These are phyloP conservation scores for Herpetomonas tarakana DNA, from an alignment of 208 protist genomes.

Conservation along the genomic window DNA sequence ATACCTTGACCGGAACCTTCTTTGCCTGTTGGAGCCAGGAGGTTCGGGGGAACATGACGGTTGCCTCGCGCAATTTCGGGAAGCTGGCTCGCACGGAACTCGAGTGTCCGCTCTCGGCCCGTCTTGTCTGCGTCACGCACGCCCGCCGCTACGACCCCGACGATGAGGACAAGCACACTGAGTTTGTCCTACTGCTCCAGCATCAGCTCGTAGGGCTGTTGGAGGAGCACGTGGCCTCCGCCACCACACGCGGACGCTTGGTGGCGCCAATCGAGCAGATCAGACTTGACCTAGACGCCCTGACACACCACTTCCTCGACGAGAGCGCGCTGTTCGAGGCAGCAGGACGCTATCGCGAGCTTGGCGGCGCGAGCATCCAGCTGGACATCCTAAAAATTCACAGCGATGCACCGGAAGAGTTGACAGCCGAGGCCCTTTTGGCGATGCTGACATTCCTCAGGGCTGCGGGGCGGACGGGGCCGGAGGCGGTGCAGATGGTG, in stretches of 20 bases:
- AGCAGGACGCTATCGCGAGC: slow-evolving; percentile 46
- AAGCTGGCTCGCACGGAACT: slow-evolving; percentile 52
- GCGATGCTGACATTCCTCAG: slow-evolving; percentile 57
- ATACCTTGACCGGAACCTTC: slow-evolving; percentile 55
- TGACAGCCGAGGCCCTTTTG: slow-evolving; percentile 38
- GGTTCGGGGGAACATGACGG: slow-evolving; percentile 16
- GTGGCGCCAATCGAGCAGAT: slow-evolving; percentile 17
- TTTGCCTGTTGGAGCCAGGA: slow-evolving; percentile 46
- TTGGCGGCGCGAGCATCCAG: slow-evolving; percentile 76
- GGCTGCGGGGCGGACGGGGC: slow-evolving; percentile 32
- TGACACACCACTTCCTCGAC: slow-evolving; percentile 44
- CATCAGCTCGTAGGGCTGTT: slow-evolving; percentile 52
- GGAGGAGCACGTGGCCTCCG: slow-evolving; percentile 23
- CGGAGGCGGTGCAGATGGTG: slow-evolving; percentile 52
- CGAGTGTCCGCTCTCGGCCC: slow-evolving; percentile 30
- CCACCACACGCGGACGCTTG: slow-evolving; percentile 19
- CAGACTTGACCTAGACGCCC: slow-evolving; percentile 29
- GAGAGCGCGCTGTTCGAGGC: slow-evolving; percentile 65
- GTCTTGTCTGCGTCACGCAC: slow-evolving; percentile 46
- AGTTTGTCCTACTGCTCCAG: slow-evolving; percentile 75
- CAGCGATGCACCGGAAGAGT: slow-evolving; percentile 34
- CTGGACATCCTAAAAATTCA: slow-evolving; percentile 82
- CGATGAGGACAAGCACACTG: slow-evolving; percentile 33
- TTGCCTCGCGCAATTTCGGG: slow-evolving; percentile 53
- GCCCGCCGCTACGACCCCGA: slow-evolving; percentile 33